These are phyloP conservation scores for Geum urbanum DNA, from an alignment of 306 rosid species.

Conservation along the genomic window DNA sequence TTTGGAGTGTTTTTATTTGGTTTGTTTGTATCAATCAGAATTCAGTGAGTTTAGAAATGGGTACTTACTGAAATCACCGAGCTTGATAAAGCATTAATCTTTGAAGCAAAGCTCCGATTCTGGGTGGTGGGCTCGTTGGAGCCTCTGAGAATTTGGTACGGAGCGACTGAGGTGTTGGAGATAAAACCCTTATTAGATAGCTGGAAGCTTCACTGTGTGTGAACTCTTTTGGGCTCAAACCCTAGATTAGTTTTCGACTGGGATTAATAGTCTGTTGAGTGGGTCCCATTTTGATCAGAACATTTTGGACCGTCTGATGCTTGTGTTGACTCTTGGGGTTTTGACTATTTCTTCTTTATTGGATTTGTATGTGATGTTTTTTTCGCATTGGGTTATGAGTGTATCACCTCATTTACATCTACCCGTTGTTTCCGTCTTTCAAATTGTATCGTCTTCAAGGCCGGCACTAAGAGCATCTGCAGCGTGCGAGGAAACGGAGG, in stretches of 20 bases:
- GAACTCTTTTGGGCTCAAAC: conserved; percentile 24
- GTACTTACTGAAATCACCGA: conserved; percentile 28
- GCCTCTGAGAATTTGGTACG: not conserved
- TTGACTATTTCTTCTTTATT: not conserved
- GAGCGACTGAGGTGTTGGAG: not conserved
- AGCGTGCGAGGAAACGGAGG: no score
- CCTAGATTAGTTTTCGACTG: conserved; percentile 34
- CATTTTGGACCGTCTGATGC: conserved; percentile 18
- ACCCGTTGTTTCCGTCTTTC: no score
- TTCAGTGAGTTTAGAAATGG: not conserved
- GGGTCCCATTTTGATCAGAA: not conserved
- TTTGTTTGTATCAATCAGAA: not conserved
- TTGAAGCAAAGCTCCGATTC: not conserved
- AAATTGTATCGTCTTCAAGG: no score
- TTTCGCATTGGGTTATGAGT: no score
- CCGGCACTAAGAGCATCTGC: no score
- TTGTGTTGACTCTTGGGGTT: not conserved
- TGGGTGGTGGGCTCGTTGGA: conserved; percentile 9
- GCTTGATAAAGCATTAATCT: conserved; percentile 20
- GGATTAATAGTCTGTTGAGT: conserved; percentile 10
- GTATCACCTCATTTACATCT: not conserved
- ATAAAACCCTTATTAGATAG: not conserved
- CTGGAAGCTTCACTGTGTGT: not conserved
- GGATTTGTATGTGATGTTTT: no score
- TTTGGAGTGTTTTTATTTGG: not conserved